phyloP scores from a whole-genome alignment of 106 monocot species.

The Acanthochlamys bracteata region DNA sequence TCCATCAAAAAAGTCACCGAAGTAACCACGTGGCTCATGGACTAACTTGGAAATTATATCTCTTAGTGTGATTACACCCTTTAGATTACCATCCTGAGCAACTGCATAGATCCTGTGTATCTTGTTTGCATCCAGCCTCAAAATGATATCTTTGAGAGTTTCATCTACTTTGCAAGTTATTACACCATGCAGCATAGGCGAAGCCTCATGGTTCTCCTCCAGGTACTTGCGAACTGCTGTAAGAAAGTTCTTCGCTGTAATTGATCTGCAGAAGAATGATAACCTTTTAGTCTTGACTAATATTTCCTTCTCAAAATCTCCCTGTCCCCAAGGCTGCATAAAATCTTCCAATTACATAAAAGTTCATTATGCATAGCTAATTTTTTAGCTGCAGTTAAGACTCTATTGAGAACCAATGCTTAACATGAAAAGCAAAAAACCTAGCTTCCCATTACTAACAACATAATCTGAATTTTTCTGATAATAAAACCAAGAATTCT shows the following conservation, averaged over 20 bases:
- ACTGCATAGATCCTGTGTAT: slow-evolving; percentile 86
- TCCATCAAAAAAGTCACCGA: slow-evolving; percentile 94
- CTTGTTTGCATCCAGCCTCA: slow-evolving; percentile 52
- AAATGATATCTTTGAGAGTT: slow-evolving; percentile 71
- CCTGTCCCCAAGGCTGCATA: no score
- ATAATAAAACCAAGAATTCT: neutral
- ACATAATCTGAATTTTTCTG: neutral
- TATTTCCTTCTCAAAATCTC: no score
- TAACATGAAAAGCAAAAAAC: no score
- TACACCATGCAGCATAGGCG: slow-evolving; percentile 47
- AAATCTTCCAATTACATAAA: no score
- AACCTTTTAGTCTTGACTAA: neutral
- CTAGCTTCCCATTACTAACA: neutral
- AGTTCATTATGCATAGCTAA: no score
- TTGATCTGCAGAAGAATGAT: slow-evolving; percentile 36
- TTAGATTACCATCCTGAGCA: slow-evolving; percentile 44
- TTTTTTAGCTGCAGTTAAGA: no score
- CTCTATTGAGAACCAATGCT: no score
- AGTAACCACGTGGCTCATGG: slow-evolving; percentile 84
- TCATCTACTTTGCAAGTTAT: slow-evolving; percentile 73
- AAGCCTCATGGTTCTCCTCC: slow-evolving; percentile 51
- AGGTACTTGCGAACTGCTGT: slow-evolving; percentile 47
- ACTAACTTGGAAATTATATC: slow-evolving; percentile 97
- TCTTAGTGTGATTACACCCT: slow-evolving; percentile 81
- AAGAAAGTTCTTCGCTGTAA: slow-evolving; percentile 80